Conservation (phyloP, 306 rosid species). For the Canavalia ensiformis region DNA sequence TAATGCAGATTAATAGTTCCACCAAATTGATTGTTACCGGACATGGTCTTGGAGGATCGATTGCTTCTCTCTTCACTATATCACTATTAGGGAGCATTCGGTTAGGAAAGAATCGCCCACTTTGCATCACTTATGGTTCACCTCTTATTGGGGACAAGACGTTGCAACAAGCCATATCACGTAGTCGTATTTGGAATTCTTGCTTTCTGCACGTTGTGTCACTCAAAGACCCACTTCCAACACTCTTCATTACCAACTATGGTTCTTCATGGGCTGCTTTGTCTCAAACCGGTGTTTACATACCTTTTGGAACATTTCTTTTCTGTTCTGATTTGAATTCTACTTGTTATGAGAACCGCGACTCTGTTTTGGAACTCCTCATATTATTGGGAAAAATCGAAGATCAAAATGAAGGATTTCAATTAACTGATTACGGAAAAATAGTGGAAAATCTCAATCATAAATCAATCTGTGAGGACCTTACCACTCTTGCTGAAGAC, state of each 20-base stretch:
- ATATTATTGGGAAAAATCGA: neutral
- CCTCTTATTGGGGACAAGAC: constrained; percentile 64
- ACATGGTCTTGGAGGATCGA: constrained; percentile 64
- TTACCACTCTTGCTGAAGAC: neutral
- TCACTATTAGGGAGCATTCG: constrained; percentile 58
- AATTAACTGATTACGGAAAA: constrained; percentile 43
- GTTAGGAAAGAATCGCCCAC: constrained; percentile 54
- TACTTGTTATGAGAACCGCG: constrained; percentile 60
- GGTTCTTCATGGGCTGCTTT: neutral
- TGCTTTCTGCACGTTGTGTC: constrained; percentile 72
- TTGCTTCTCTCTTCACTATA: constrained; percentile 75
- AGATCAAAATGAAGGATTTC: constrained; percentile 22
- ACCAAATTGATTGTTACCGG: constrained; percentile 62
- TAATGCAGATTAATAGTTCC: constrained; percentile 35
- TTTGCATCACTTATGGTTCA: constrained; percentile 79
- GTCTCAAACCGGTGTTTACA: neutral
- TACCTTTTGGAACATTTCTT: constrained; percentile 73
- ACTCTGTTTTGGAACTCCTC: constrained; percentile 44
- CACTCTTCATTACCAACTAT: neutral
- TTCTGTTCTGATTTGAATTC: constrained; percentile 56
- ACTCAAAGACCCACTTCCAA: constrained; percentile 59
- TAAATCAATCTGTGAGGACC: constrained; percentile 37
- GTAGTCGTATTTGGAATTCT: constrained; percentile 64
- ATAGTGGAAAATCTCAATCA: constrained; percentile 48
- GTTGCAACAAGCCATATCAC: constrained; percentile 53